Evolutionary conservation across 1,284 basidiomycete genomes (phyloP).

Genomic region (Ustilago crameri): DNA sequence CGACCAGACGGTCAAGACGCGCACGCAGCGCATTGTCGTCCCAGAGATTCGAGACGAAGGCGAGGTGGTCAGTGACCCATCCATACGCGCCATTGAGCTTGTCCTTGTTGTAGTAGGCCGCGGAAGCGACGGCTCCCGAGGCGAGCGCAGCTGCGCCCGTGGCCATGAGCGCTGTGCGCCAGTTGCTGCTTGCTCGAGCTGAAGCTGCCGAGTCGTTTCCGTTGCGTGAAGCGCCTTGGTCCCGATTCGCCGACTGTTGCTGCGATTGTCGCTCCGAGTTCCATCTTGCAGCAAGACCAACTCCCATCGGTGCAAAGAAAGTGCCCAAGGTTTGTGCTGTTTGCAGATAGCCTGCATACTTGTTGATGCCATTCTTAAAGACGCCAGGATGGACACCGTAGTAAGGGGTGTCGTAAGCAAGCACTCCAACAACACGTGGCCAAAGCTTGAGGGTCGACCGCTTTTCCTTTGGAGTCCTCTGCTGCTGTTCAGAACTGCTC

Average conservation of each 20-base stretch:
- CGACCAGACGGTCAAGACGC: constrained; percentile 69
- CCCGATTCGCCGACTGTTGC: constrained; percentile 33
- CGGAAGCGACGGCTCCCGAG: constrained; percentile 78
- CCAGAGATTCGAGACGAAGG: constrained; percentile 89
- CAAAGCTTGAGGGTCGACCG: constrained; percentile 75
- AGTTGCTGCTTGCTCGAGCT: constrained; percentile 21
- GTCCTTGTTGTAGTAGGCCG: constrained; percentile 76
- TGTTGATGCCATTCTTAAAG: constrained; percentile 84
- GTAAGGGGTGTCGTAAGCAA: constrained; percentile 85
- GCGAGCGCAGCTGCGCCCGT: constrained; percentile 73
- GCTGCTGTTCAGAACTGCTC: constrained; percentile 20
- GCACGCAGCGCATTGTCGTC: constrained; percentile 76
- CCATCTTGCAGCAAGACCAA: constrained; percentile 72
- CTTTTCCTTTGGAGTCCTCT: constrained; percentile 6
- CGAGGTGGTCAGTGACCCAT: constrained; percentile 88
- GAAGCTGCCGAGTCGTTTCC: constrained; percentile 15
- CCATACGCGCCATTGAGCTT: constrained; percentile 65
- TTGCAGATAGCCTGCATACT: constrained; percentile 79
- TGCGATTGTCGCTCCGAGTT: constrained; percentile 51
- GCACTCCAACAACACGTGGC: constrained; percentile 82
- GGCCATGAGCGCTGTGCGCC: constrained; percentile 70
- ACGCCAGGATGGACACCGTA: constrained; percentile 79
- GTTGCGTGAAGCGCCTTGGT: constrained; percentile 32
- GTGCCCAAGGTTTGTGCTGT: constrained; percentile 74
- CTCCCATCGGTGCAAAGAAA: constrained; percentile 68